Conservation (phyloP, 2,329 filamentous ascomycete genomes). For the Kalmusia sp. region DNA sequence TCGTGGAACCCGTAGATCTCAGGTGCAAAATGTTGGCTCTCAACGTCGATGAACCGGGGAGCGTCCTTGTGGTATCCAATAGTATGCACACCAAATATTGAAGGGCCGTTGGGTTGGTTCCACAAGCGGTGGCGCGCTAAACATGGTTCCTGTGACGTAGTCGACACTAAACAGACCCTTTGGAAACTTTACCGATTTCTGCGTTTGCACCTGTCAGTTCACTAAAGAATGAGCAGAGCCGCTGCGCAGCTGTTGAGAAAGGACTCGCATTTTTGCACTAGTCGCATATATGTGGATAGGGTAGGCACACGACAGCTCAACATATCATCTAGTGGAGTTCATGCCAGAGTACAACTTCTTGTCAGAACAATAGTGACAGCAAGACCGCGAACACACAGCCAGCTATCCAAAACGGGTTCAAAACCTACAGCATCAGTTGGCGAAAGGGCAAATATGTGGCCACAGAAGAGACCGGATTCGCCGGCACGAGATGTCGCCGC, state of each 20-base stretch:
- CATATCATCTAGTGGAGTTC: not conserved
- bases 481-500: not conserved
- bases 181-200: not conserved
- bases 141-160: constrained; percentile 4
- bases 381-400: not conserved
- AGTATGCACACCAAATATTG: too few relatives aligned
- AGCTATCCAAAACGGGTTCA: not conserved
- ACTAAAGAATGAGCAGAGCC: not conserved
- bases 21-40: too few relatives aligned
- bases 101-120: too few relatives aligned
- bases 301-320: not conserved
- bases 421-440: not conserved
- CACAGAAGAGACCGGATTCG: not conserved
- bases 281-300: not conserved
- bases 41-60: too few relatives aligned
- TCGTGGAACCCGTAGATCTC: too few relatives aligned
- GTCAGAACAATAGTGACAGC: not conserved
- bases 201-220: not conserved
- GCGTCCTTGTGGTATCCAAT: too few relatives aligned
- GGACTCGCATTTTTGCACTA: not conserved
- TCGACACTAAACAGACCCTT: not conserved
- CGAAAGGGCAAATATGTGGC: constrained; percentile 1
- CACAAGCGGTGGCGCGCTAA: too few relatives aligned
- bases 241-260: not conserved
- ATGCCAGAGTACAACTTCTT: not conserved